Evolutionary conservation across 2,329 filamentous ascomycete species (phyloP), one percentile per base, ranked within the genome.

Genomic region (Trichophyton simii): DNA sequence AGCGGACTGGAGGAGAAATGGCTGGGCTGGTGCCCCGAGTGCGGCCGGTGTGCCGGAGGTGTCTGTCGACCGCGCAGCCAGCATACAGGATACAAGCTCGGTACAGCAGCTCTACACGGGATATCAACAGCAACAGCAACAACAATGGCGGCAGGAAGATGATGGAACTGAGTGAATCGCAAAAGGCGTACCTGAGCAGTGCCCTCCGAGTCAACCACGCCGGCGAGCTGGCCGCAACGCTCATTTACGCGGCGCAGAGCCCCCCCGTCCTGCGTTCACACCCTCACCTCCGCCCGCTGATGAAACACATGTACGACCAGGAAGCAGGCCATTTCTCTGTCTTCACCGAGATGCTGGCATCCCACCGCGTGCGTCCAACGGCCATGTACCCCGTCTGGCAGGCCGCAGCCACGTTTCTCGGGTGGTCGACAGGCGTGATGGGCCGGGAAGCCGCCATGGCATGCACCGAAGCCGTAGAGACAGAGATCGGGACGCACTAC

Each of bases 251-350:
- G 1, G 86, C 89, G 1, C 94, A 99, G 74, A 92, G 85, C 0
- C 90, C 91, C 0, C 83, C 86, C n/a, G 77, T 97, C 59, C 80
- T 90, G 61, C 82, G 83, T 66, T 83, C 87, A 3, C 87, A 96
- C 72, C 92, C 94, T 0, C 88, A 96, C 71, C 85, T 99, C 18
- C 87, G 89, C 5, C 87, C 90, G 0, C 78, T 97, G 36, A 96
- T 99, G 90, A 84, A 86, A 68, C 94, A 97, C 80, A 99, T 99
- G 94, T 91, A 96, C 79, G 89, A 94, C 69, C 94, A 99, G 73
- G 94, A 99, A 79, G 90, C 84, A 11, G 87, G 85, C 7, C 94
- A 99, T 75, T 85, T 97, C 67, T 75, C 78, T 3, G 94, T 86
- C 41, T 99, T 97, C 81, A 95, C 96, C 74, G 69, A 79, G 2